Percentiles rank a stretch among this genome's conserved stretches.
Evolutionary conservation across 805 yeast species (phyloP).

Genomic region (Saccharomycopsis olivae): DNA sequence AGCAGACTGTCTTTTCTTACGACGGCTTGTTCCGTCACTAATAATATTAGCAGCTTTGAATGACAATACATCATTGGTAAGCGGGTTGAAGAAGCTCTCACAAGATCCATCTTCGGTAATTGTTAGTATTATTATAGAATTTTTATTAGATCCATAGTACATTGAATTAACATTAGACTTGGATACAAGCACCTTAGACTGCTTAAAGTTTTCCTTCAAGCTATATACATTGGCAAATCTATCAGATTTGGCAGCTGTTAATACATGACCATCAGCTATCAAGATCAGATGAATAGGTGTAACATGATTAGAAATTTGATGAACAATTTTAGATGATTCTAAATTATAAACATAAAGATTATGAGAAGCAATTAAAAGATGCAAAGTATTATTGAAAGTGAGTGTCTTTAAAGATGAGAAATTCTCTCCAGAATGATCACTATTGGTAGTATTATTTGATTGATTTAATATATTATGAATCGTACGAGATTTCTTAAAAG

Average conservation of each 20-base stretch:
- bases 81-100: slow-evolving; percentile 50
- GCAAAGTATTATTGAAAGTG: slow-evolving; percentile 18
- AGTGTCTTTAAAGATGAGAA: slow-evolving; percentile 10
- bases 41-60: slow-evolving; percentile 4
- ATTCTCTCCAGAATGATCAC: slow-evolving; percentile 9
- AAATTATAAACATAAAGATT: slow-evolving; percentile 45
- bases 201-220: slow-evolving; percentile 28
- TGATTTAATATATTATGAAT: slow-evolving; percentile 20
- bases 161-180: slow-evolving; percentile 48
- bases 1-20: slow-evolving; percentile 34
- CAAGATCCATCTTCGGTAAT: slow-evolving; percentile 67
- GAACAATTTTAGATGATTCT: slow-evolving; percentile 28
- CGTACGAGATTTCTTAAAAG: slow-evolving; percentile 23
- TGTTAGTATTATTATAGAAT: not conserved
- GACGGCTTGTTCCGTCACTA: slow-evolving; percentile 11
- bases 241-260: slow-evolving; percentile 71
- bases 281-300: slow-evolving; percentile 47
- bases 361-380: slow-evolving; percentile 55
- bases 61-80: slow-evolving; percentile 20
- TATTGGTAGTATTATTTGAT: slow-evolving; percentile 15
- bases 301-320: slow-evolving; percentile 67
- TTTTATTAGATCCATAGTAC: slow-evolving; percentile 24
- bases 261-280: slow-evolving; percentile 30
- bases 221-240: slow-evolving; percentile 70
- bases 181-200: slow-evolving; percentile 52